These are phyloP conservation scores for Cardamine occulta DNA, from an alignment of 345 rosid species.

Conservation along the genomic window DNA sequence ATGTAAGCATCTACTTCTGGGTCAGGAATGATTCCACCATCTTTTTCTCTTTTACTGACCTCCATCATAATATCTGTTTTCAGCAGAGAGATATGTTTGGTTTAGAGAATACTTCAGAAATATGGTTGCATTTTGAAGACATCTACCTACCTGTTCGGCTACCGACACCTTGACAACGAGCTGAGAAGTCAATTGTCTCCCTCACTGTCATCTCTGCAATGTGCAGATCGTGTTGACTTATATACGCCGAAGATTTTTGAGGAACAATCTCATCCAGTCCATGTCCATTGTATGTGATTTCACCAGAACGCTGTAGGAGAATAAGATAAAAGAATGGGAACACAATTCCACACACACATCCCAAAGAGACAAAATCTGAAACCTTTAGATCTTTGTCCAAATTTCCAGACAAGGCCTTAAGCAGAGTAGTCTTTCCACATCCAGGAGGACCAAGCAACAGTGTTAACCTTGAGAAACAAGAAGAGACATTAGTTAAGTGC, in stretches of 20 bases:
- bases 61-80: conserved; percentile 69
- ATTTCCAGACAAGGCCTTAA: conserved; percentile 74
- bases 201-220: conserved; percentile 65
- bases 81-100: conserved; percentile 29
- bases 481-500: not conserved
- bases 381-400: conserved; percentile 60
- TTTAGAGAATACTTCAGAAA: not conserved
- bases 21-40: conserved; percentile 78
- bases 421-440: conserved; percentile 70
- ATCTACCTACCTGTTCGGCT: conserved; percentile 54
- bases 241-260: conserved; percentile 58
- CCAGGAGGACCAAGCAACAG: conserved; percentile 85
- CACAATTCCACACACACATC: not conserved
- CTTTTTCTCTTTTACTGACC: conserved; percentile 75
- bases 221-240: conserved; percentile 59
- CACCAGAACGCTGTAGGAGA: conserved; percentile 49
- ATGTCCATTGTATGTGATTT: conserved; percentile 50
- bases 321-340: not conserved
- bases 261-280: conserved; percentile 55
- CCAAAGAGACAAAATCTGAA: not conserved
- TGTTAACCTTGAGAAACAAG: conserved; percentile 54
- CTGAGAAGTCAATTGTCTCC: conserved; percentile 64
- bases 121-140: conserved; percentile 13
- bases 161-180: conserved; percentile 63
- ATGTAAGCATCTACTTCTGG: conserved; percentile 79